phyloP scores from a whole-genome alignment of 805 yeast genomes.

The Wickerhamomyces bovis region DNA sequence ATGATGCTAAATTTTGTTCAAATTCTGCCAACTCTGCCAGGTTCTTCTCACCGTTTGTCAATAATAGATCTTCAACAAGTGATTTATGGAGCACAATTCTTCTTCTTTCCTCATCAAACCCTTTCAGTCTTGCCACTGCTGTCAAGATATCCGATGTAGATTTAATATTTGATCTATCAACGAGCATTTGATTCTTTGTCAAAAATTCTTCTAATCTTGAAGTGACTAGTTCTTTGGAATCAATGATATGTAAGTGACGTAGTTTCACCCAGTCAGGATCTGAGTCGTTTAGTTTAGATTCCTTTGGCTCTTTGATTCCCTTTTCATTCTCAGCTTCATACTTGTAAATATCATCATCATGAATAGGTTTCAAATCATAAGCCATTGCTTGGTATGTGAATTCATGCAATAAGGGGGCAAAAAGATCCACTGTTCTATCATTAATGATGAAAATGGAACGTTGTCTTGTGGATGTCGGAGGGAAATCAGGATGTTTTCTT shows the following conservation, averaged over 20 bases:
- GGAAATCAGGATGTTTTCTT: conserved; percentile 58
- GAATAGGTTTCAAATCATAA: conserved; percentile 55
- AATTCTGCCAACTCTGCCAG: conserved; percentile 73
- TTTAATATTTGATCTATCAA: conserved; percentile 58
- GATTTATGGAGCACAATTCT: conserved; percentile 54
- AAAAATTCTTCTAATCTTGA: conserved; percentile 58
- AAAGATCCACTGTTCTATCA: conserved; percentile 79
- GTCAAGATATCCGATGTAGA: conserved; percentile 67
- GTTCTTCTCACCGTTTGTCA: conserved; percentile 47
- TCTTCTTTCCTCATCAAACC: conserved; percentile 62
- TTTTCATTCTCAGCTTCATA: conserved; percentile 53
- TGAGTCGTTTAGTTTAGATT: conserved; percentile 46
- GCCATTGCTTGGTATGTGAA: conserved; percentile 91
- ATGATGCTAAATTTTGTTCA: conserved; percentile 77
- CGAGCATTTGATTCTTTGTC: conserved; percentile 68
- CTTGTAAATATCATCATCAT: conserved; percentile 35
- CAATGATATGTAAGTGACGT: conserved; percentile 71
- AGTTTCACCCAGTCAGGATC: conserved; percentile 71
- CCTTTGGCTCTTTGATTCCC: conserved; percentile 36
- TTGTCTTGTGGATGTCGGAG: conserved; percentile 52
- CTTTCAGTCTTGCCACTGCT: conserved; percentile 65
- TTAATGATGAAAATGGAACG: conserved; percentile 69
- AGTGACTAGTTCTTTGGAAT: conserved; percentile 57
- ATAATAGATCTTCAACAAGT: conserved; percentile 59
- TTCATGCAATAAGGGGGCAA: conserved; percentile 83